Percentiles rank a stretch among this genome's conserved stretches.
phyloP scores from a whole-genome alignment of 768 basidiomycete genomes.

The Nevesoporus exiguus region DNA sequence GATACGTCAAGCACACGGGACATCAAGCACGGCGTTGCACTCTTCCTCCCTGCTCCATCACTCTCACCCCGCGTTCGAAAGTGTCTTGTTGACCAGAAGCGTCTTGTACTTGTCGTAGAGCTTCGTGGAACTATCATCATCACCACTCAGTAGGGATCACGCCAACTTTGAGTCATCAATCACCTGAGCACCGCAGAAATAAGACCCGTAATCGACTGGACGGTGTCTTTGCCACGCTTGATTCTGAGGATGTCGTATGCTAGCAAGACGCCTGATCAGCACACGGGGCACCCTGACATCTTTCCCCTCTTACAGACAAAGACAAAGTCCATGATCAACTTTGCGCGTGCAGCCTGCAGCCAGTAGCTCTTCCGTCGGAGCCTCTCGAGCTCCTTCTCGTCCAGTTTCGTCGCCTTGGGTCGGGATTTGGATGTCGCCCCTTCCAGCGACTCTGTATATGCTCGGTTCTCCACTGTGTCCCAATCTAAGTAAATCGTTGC shows the following conservation, averaged over 20 bases:
- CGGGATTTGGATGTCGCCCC: slow-evolving; percentile 69
- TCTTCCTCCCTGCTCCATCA: background rate
- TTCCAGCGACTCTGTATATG: slow-evolving; percentile 71
- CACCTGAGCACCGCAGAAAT: slow-evolving; percentile 74
- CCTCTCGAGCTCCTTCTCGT: slow-evolving; percentile 66
- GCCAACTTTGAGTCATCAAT: slow-evolving; percentile 3
- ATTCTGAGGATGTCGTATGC: slow-evolving; percentile 79
- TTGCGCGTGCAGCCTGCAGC: slow-evolving; percentile 65
- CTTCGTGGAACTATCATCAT: slow-evolving; percentile 57
- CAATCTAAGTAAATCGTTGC: background rate
- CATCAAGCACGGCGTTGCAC: background rate
- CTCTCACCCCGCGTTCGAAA: slow-evolving; percentile 22
- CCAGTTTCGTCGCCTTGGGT: slow-evolving; percentile 52
- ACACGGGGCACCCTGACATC: slow-evolving; percentile 19
- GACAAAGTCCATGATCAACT: slow-evolving; percentile 80
- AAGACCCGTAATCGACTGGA: slow-evolving; percentile 67
- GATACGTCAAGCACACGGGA: background rate
- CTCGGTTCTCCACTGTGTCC: slow-evolving; percentile 62
- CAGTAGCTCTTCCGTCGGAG: slow-evolving; percentile 73
- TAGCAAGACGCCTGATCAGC: slow-evolving; percentile 29
- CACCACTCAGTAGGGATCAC: slow-evolving; percentile 2
- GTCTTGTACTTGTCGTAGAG: slow-evolving; percentile 70
- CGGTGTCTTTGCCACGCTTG: slow-evolving; percentile 53
- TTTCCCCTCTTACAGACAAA: slow-evolving; percentile 66
- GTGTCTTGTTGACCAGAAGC: slow-evolving; percentile 49